A percentile compares a stretch with the other conserved stretches of the same genome.
Evolutionary conservation across 23 red algal species (phyloP).

Genomic region (Gracilaria caudata): DNA sequence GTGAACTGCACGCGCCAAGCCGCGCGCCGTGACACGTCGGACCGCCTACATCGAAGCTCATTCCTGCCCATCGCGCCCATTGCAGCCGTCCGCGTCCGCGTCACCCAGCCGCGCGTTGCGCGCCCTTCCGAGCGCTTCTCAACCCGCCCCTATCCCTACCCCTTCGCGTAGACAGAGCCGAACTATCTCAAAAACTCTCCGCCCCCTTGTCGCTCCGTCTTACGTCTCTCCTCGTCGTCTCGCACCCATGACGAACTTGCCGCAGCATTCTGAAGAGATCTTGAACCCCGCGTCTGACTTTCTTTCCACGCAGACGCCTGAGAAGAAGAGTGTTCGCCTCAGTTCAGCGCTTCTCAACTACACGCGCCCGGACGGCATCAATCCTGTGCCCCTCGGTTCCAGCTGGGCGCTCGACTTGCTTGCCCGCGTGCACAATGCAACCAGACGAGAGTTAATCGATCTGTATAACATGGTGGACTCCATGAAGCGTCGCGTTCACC

Average conservation of each 20-base stretch:
- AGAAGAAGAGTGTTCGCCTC: slow-evolving; percentile 58
- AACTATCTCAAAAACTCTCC: no score
- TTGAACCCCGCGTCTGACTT: slow-evolving; percentile 42
- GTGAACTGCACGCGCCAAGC: neutral
- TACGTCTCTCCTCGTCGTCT: neutral
- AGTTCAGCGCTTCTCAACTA: slow-evolving; percentile 64
- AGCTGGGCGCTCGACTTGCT: slow-evolving; percentile 60
- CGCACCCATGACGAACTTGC: neutral
- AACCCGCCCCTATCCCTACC: neutral
- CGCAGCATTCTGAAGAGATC: slow-evolving; percentile 1
- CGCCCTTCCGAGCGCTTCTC: neutral
- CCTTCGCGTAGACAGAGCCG: no score
- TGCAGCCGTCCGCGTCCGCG: no score
- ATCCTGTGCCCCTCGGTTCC: slow-evolving; percentile 53
- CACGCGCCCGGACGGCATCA: slow-evolving; percentile 56
- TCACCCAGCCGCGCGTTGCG: no score
- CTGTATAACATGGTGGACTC: slow-evolving; percentile 77
- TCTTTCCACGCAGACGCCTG: slow-evolving; percentile 12
- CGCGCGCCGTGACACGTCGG: slow-evolving; percentile 23
- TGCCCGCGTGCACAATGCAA: slow-evolving; percentile 64
- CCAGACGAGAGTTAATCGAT: slow-evolving; percentile 63
- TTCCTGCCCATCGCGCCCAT: neutral
- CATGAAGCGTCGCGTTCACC: slow-evolving; percentile 55
- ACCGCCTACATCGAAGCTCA: neutral
- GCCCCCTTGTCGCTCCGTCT: neutral